phyloP scores from a whole-genome alignment of 1,284 basidiomycete species.

The Tilletia horrida region DNA sequence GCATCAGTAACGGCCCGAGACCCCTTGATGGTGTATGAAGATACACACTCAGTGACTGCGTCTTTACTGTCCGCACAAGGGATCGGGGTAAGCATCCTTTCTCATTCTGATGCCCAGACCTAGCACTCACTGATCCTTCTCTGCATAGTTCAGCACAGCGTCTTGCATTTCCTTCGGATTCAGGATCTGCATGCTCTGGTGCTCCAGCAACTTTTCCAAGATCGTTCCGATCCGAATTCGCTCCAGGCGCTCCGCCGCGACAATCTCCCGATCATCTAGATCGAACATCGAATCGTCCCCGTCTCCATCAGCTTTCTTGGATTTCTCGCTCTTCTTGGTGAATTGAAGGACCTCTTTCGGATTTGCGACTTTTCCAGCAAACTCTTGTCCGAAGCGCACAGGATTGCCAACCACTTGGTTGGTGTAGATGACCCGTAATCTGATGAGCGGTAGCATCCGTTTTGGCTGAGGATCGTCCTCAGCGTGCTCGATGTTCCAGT shows the following conservation, averaged over 20 bases:
- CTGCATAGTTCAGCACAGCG: conserved; percentile 48
- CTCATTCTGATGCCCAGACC: no score
- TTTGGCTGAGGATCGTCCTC: conserved; percentile 52
- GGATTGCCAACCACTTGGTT: conserved; percentile 65
- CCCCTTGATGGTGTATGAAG: no score
- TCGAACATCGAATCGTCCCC: conserved; percentile 16
- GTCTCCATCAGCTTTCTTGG: not conserved
- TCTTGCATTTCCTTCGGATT: conserved; percentile 41
- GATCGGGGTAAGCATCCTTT: conserved; percentile 21
- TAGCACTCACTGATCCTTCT: conserved; percentile 50
- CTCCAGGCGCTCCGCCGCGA: conserved; percentile 34
- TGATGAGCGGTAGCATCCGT: conserved; percentile 66
- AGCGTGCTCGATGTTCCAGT: conserved; percentile 71
- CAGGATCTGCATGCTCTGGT: conserved; percentile 47
- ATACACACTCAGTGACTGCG: conserved; percentile 1
- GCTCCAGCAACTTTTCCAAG: conserved; percentile 41
- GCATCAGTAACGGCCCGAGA: not conserved
- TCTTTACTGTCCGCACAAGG: not conserved
- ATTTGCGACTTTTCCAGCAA: conserved; percentile 85
- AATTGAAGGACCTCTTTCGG: conserved; percentile 89
- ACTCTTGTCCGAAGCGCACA: conserved; percentile 93
- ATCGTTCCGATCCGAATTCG: conserved; percentile 42
- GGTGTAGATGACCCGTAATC: conserved; percentile 63
- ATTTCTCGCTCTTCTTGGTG: conserved; percentile 66
- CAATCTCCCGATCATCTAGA: conserved; percentile 21